Conservation (phyloP, 805 yeast species). For the Millerago galiae region DNA sequence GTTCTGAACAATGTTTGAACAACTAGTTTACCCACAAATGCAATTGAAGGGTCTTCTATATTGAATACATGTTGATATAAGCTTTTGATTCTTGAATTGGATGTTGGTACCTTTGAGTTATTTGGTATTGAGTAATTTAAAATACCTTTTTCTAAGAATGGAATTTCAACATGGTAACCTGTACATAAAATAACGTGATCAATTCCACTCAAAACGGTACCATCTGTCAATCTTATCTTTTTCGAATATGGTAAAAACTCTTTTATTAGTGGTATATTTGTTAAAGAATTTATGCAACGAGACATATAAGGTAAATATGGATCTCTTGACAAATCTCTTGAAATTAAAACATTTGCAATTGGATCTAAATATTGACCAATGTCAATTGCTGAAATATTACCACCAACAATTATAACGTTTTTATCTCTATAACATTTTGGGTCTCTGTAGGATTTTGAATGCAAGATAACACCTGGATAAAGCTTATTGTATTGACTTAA, state of each 20-base stretch:
- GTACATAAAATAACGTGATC: constrained; percentile 37
- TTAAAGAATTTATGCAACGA: constrained; percentile 19
- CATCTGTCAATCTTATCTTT: constrained; percentile 27
- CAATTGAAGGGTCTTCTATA: constrained; percentile 39
- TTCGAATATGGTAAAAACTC: constrained; percentile 25
- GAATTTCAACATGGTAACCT: constrained; percentile 38
- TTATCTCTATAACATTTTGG: constrained; percentile 33
- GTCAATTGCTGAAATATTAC: constrained; percentile 38
- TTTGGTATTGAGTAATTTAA: constrained; percentile 21
- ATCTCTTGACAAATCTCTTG: constrained; percentile 66
- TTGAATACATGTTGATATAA: constrained; percentile 42
- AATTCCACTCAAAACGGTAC: constrained; percentile 26
- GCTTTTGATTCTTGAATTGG: constrained; percentile 31
- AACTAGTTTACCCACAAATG: constrained; percentile 34
- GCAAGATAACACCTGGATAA: constrained; percentile 41
- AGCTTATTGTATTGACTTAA: constrained; percentile 33
- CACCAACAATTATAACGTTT: constrained; percentile 40
- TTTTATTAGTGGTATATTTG: constrained; percentile 24
- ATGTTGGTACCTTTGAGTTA: constrained; percentile 14
- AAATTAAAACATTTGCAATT: constrained; percentile 43
- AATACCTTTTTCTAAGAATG: constrained; percentile 27
- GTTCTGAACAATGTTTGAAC: constrained; percentile 42
- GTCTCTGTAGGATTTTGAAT: constrained; percentile 44
- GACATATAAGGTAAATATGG: constrained; percentile 36
- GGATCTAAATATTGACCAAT: constrained; percentile 38